Base-by-base conservation (phyloP, 208 protist genomes). In the Crithidia bombi region DNA sequence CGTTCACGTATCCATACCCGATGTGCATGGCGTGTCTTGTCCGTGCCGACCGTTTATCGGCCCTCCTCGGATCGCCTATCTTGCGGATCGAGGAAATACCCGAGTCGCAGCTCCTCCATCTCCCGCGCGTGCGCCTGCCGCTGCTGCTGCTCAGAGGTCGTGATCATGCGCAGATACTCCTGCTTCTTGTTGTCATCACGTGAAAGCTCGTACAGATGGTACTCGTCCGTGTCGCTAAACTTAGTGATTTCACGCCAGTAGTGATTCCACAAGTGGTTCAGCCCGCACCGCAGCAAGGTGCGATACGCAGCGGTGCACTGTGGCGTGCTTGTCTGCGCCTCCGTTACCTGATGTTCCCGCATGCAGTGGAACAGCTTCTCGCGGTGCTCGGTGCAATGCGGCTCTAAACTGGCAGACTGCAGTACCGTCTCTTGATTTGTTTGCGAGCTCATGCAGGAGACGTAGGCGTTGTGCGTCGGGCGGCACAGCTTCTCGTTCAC, bases 221-320 rank as follows among this genome's bases (percentile, higher is more conserved):
- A 90, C 54, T 93, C 83, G 25, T 95, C 90, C 7, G 77, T 73
- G 62, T 92, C 87, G 39, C 85, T 80, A 67, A 95, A 88, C 38
- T 85, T 72, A 1, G 83, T 89, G 14, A 95, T 58, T 25, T 82
- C 75, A 56, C 87, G 79, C 87, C 90, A 95, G 69, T 95, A 95
- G 19, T 82, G 74, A 63, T 95, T 87, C 84, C 85, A 95, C 65
- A 90, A 35, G 54, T 93, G 85, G 57, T 95, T 93, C 41, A 95
- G 68, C 52, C 90, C 90, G 67, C 90, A 95, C n/a, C 87, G 83
- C 35, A 95, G 57, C 66, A 91, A 46, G 10, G 49, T 25, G n/a
- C 72, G 75, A 73, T 93, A 95, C 43, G 59, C 58, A 11, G 59
- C 58, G 44, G 67, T 70, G 65, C 90, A 95, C 71, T 89, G 83